Base-by-base conservation (phyloP, 768 basidiomycete genomes). In the Chlorophyllum brunneum region DNA sequence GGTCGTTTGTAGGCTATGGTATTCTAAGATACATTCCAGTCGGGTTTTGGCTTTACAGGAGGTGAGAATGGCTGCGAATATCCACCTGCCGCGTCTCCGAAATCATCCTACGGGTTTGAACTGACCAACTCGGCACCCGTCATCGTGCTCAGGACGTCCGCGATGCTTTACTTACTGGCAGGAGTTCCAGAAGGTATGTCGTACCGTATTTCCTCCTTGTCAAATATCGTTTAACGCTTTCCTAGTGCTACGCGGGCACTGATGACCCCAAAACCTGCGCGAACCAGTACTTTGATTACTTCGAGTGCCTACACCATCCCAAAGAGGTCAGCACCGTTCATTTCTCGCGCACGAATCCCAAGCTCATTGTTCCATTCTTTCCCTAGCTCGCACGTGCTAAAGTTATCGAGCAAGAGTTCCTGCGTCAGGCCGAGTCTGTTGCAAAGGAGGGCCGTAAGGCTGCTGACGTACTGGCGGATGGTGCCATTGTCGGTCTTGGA, bases 91-190 rank as follows among this genome's bases (percentile, higher is more conserved):
- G 18, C 44, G 29, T 39, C 33, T 29, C 51, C 43, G 43, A 18
- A 40, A 30, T 46, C 26, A 30, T 38, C 51, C 51, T 53, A n/a
- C 40, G 31, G 38, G 38, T 29, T 31, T 24, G 15, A 42, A 42
- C 40, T 42, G 36, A 33, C 31, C 49, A 41, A 39, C 48, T 48
- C 48, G 27, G 34, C 13, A 48, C 24, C 40, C 39, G 27, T 40
- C n/a, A n/a, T n/a, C n/a, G 48, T 31, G 53, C 13, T 29, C 48
- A 93, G 92, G 91, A 60, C 83, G 82, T 58, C 82, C 89, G 56
- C 80, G 90, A 62, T 97, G 94, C 70, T 94, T 94, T 68, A 76
- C 82, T 10, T 91, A 86, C 71, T 95, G 93, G 92, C 92, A 94
- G 63, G 90, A 94, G 67, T 88, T 91, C 71, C 77, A 83, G 59